Percentiles rank a stretch among this genome's conserved stretches.
These are phyloP conservation scores for Fusarium tricinctum DNA, from an alignment of 2,329 filamentous ascomycete species.

Conservation along the genomic window DNA sequence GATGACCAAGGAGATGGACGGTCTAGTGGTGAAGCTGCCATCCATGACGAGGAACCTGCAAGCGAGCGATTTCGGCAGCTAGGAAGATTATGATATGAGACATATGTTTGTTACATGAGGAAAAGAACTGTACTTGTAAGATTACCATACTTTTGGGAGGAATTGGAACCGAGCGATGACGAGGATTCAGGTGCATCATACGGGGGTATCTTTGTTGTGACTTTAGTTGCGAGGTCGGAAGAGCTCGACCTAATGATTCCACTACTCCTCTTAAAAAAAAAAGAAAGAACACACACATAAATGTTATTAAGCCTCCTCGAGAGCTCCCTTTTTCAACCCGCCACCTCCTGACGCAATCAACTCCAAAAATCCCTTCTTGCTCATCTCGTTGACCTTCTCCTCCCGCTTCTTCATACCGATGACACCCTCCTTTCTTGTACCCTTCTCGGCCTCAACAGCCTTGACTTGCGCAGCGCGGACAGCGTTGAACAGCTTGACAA, in stretches of 20 bases:
- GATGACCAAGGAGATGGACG: conserved; percentile 92
- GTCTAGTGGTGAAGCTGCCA: conserved; percentile 85
- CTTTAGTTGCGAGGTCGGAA: conserved; percentile 47
- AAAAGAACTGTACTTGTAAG: conserved; percentile 49
- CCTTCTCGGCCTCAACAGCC: conserved; percentile 81
- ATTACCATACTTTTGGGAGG: conserved; percentile 44
- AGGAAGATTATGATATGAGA: conserved; percentile 31
- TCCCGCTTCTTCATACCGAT: conserved; percentile 85
- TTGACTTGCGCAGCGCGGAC: conserved; percentile 93
- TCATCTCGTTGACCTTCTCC: conserved; percentile 95
- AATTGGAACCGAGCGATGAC: conserved; percentile 42
- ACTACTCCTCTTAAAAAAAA: conserved; percentile 50
- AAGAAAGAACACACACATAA: conserved; percentile 36
- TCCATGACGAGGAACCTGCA: conserved; percentile 97
- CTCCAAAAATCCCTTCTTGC: conserved; percentile 95
- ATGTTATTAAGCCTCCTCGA: conserved; percentile 67
- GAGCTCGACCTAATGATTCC: conserved; percentile 48
- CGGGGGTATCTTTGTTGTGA: conserved; percentile 52
- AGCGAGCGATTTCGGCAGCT: conserved; percentile 85
- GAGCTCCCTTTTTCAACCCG: conserved; percentile 68
- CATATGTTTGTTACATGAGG: conserved; percentile 38
- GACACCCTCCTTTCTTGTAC: conserved; percentile 77
- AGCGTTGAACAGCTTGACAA: conserved; percentile 96
- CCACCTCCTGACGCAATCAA: conserved; percentile 79
- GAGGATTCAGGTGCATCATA: conserved; percentile 48